Evolutionary conservation across 2,329 filamentous ascomycete species (phyloP), one percentile per base, ranked within the genome.

Genomic region (Gaeumannomyces sp.): DNA sequence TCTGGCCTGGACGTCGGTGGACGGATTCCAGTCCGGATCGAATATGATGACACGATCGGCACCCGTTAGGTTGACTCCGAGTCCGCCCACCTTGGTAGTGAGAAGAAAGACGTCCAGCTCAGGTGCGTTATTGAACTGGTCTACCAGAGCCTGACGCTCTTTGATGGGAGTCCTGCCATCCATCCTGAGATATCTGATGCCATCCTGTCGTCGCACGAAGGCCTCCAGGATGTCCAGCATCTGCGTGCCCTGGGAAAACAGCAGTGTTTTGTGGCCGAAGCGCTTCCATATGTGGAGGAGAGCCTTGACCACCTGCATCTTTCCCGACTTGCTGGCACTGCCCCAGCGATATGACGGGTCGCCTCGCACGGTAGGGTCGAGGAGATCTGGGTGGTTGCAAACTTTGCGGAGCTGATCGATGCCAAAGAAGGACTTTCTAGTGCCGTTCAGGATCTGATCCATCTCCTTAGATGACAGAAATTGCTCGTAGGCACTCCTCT

Each of bases 21-120:
- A 97, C 2, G 94, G 95, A 71, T 98, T 98, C 95, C 95, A 99
- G 74, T 99, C 95, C 0, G 95, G 96, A 72, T 99, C 96, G 73
- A 95, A 99, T 64, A 99, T 98, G 73, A 99, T 97, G 68, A 99
- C 94, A 45, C 95, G 88, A 73, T 97, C 92, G 6, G 95, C 95
- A 10, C 95, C 95, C 0, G 95, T 99, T 28, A 99, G 80, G 70
- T 99, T 99, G 60, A 97, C 90, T 7, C 95, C 95, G 19, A 99
- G 80, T 0, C 95, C 95, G 60, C 95, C 95, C 25, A 97, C 96
- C 73, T 96, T 96, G 0, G 96, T 99, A 0, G 95, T 98, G 64
- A 99, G 83, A 1, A 99, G 81, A 72, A 99, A 99, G 0, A 99
- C 87, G 71, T 97, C 88, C 7, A 97, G 79, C 56, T 89, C 78